Conservation (phyloP, 2,329 filamentous ascomycete genomes). For the Amesomyces nigricolor region DNA sequence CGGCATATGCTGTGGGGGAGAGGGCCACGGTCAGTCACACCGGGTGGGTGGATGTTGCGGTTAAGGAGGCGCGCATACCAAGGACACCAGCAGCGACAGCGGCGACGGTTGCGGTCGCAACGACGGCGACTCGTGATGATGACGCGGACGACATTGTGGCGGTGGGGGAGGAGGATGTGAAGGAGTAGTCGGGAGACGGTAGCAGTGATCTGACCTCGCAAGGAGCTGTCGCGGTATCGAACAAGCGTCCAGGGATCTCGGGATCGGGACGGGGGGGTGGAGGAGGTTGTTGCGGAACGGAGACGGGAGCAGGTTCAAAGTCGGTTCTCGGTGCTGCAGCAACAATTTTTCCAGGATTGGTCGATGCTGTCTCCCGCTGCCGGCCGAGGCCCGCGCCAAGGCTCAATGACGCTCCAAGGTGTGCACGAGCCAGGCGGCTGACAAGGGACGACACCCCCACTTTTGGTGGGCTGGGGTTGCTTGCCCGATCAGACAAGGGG, state of each 20-base stretch:
- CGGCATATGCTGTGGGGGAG: constrained; percentile 49
- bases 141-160: constrained; percentile 44
- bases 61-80: constrained; percentile 40
- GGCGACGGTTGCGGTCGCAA: constrained; percentile 57
- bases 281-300: neutral
- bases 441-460: neutral
- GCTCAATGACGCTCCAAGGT: constrained; percentile 16
- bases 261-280: neutral
- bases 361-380: constrained; percentile 8
- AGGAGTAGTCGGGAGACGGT: neutral
- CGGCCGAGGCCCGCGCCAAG: constrained; percentile 18
- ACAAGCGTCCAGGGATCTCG: neutral
- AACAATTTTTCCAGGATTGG: constrained; percentile 14
- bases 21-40: constrained; percentile 2
- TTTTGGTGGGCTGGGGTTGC: no score
- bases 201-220: neutral
- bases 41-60: neutral
- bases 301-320: constrained; percentile 1
- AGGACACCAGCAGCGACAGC: constrained; percentile 54
- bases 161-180: constrained; percentile 38
- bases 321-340: constrained; percentile 4
- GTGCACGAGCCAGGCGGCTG: constrained; percentile 15
- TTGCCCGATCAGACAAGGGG: no score
- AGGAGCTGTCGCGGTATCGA: neutral
- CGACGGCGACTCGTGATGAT: constrained; percentile 48